Percentiles rank a stretch among this genome's conserved stretches.
phyloP scores from a whole-genome alignment of 768 basidiomycete genomes.

The Ramaria sp. region DNA sequence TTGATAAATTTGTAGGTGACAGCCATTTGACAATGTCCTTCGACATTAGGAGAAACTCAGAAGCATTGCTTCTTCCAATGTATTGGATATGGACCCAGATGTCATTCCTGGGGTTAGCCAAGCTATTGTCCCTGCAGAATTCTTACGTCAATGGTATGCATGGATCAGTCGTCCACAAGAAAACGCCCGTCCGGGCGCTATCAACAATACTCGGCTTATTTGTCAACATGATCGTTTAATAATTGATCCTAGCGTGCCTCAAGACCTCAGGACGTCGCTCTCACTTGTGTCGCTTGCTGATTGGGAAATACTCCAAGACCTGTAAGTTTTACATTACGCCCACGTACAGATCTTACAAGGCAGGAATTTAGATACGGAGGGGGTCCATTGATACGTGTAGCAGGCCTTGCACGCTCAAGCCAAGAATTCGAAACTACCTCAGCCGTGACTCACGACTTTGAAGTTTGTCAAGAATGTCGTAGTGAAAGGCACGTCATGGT shows the following conservation, averaged over 20 bases:
- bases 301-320: conserved; percentile 48
- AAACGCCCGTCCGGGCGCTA: conserved; percentile 40
- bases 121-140: conserved; percentile 50
- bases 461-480: conserved; percentile 52
- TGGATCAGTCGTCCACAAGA: conserved; percentile 57
- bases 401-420: not conserved
- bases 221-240: conserved; percentile 56
- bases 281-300: conserved; percentile 49
- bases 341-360: not conserved
- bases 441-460: not conserved
- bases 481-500: conserved; percentile 36
- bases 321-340: conserved; percentile 33
- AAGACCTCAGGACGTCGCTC: conserved; percentile 48
- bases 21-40: not conserved
- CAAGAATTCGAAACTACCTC: not conserved
- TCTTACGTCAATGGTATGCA: conserved; percentile 55
- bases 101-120: conserved; percentile 11
- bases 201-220: conserved; percentile 54
- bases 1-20: not conserved
- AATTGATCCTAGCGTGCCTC: conserved; percentile 53
- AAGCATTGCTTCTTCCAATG: not conserved
- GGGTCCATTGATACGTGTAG: conserved; percentile 36
- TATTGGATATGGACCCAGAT: not conserved
- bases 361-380: conserved; percentile 39
- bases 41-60: conserved; percentile 8